A percentile compares a stretch with the other conserved stretches of the same genome.
phyloP scores from a whole-genome alignment of 768 basidiomycete genomes.

The Mycena filopes region DNA sequence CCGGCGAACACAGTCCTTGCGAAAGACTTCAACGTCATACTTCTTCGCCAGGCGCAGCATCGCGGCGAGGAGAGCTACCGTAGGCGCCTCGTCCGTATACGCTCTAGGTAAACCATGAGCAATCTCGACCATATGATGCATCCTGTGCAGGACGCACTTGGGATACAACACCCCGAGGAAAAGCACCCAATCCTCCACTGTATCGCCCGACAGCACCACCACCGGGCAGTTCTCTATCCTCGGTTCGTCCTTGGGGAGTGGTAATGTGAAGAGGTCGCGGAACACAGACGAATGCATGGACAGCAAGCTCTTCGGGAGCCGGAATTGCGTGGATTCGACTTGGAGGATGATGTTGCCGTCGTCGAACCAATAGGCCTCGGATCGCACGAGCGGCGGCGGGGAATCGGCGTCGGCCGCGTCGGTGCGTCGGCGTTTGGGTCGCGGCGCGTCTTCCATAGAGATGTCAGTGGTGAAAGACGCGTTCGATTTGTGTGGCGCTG shows the following conservation, averaged over 20 bases:
- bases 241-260: conserved; percentile 45
- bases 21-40: neutral
- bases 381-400: neutral
- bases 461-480: neutral
- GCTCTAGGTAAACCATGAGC: neutral
- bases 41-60: neutral
- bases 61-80: neutral
- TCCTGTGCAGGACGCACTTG: neutral
- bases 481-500: neutral
- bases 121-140: neutral
- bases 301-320: conserved; percentile 47
- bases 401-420: neutral
- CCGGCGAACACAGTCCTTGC: conserved; percentile 18
- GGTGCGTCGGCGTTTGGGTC: conserved; percentile 1
- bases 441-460: neutral
- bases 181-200: conserved; percentile 43
- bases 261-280: conserved; percentile 51
- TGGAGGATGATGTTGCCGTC: conserved; percentile 55
- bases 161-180: conserved; percentile 48
- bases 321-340: conserved; percentile 47
- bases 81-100: neutral
- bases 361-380: conserved; percentile 42
- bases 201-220: conserved; percentile 46
- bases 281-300: conserved; percentile 49
- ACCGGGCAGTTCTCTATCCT: conserved; percentile 44